Percentiles rank a stretch among this genome's conserved stretches.
phyloP scores from a whole-genome alignment of 2,329 filamentous ascomycete genomes.

The Sclerotinia spermophila region DNA sequence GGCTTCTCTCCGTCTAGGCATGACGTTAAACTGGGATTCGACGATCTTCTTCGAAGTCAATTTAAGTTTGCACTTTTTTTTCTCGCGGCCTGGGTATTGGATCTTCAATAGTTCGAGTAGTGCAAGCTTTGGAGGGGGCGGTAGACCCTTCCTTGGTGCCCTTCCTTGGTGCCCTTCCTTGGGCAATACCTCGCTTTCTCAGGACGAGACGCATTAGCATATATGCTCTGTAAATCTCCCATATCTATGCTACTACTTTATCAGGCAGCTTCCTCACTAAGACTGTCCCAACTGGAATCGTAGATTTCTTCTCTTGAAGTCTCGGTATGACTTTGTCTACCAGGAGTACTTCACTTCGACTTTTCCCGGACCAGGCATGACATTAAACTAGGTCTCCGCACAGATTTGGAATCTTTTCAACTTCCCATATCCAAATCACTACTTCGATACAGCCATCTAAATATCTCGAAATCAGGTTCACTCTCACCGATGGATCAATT shows the following conservation, averaged over 20 bases:
- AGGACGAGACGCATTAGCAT: not conserved
- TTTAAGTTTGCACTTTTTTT: not conserved
- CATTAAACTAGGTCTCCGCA: not conserved
- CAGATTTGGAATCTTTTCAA: not conserved
- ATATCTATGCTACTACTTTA: not conserved
- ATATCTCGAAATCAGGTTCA: not conserved
- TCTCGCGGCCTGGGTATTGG: not conserved
- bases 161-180: no score
- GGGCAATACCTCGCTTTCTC: not conserved
- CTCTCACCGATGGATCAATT: accelerated
- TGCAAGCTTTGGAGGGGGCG: no score
- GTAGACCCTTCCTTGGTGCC: no score
- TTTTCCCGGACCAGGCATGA: not conserved
- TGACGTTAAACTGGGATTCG: no score
- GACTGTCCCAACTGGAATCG: no score
- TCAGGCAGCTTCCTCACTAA: not conserved
- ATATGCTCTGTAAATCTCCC: not conserved
- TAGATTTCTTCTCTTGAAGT: not conserved
- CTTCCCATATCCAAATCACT: not conserved
- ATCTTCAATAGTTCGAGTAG: not conserved
- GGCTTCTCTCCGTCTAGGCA: no score
- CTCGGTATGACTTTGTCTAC: not conserved
- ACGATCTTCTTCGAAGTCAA: not conserved
- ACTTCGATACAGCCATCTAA: not conserved
- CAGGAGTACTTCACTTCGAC: not conserved